Base-by-base conservation (phyloP, 257 asterid genomes). In the Oldenlandia corymbosa region DNA sequence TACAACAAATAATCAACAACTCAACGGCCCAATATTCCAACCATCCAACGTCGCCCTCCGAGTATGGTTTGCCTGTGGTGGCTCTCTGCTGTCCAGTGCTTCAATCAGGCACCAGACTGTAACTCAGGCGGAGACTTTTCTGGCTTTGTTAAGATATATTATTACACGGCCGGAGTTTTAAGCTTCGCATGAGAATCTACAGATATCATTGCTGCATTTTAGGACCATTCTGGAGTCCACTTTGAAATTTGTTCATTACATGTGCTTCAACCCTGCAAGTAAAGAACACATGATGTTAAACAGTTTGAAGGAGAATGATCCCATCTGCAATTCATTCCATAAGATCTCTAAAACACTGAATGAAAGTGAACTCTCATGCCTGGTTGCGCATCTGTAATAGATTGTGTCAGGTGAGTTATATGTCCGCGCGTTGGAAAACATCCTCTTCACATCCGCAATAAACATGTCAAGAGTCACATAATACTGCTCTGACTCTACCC, bases 391-490 rank as follows among this genome's bases (percentile, higher is more conserved):
- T 77, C 87, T 92, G 60, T 80, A 92, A 66, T 89, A 92, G 48
- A 92, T 89, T 16, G 98, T 92, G 14, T 92, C 97, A 0, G 98
- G 95, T 48, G 97, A 89, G 80, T 92, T 89, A 65, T 92, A 92
- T 30, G 98, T 89, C 64, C 95, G 93, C n/a, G 99, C 99, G 51
- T 92, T 92, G 1, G 78, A 62, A 65, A 92, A 89, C 97, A 89
- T 92, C 77, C 95, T 88, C 76, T 73, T 77, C 24, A 70, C 89
- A 65, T 92, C 97, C 46, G 97, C 96, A 42, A 83, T 79, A 67
- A 92, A 92, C 97, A 92, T 92, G 78, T 92, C 99, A 65, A 92
- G 79, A 0, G 98, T 92, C 71, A 85, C 87, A 16, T 89, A 92
- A 58, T 87, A 92, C 67, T 68, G 85, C 80, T 92, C 99, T 1